A percentile compares a stretch with the other conserved stretches of the same genome.
phyloP scores from a whole-genome alignment of 1,284 basidiomycete species.

The Naganishia albida region DNA sequence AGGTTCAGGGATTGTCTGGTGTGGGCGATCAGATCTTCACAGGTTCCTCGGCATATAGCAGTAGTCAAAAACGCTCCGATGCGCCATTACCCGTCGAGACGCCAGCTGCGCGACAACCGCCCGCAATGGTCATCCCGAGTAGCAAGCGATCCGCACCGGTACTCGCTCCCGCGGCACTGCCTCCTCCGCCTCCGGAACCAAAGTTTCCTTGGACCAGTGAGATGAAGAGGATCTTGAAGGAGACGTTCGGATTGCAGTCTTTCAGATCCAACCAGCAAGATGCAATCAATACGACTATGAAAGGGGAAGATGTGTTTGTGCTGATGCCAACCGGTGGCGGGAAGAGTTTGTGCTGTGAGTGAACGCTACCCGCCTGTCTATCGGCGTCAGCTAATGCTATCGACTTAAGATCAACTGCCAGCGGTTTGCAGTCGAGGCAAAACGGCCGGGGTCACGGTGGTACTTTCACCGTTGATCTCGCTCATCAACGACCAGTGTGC shows the following conservation, averaged over 20 bases:
- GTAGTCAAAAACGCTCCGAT: conserved; percentile 7
- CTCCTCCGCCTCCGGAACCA: conserved; percentile 36
- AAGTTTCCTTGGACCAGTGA: conserved; percentile 60
- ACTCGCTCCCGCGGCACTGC: conserved; percentile 5
- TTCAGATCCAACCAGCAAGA: conserved; percentile 87
- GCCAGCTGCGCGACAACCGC: conserved; percentile 9
- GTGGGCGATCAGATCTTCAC: conserved; percentile 6
- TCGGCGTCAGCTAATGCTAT: neutral
- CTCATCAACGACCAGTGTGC: conserved; percentile 89
- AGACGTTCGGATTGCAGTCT: conserved; percentile 66
- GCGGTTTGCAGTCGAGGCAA: conserved; percentile 74
- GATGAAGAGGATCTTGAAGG: conserved; percentile 64
- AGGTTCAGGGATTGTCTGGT: neutral
- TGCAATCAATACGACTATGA: conserved; percentile 78
- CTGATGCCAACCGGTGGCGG: conserved; percentile 97
- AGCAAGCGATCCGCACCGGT: conserved; percentile 33
- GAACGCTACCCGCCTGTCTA: conserved; percentile 36
- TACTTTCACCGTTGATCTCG: conserved; percentile 85
- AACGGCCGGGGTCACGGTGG: conserved; percentile 81
- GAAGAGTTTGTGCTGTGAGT: conserved; percentile 75
- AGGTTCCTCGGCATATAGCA: conserved; percentile 4
- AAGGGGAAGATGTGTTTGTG: conserved; percentile 85
- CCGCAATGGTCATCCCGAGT: conserved; percentile 19
- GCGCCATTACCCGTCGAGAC: neutral
- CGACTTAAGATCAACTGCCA: conserved; percentile 65